Base-by-base conservation (phyloP, 768 basidiomycete species). In the Rhodotorula babjevae region DNA sequence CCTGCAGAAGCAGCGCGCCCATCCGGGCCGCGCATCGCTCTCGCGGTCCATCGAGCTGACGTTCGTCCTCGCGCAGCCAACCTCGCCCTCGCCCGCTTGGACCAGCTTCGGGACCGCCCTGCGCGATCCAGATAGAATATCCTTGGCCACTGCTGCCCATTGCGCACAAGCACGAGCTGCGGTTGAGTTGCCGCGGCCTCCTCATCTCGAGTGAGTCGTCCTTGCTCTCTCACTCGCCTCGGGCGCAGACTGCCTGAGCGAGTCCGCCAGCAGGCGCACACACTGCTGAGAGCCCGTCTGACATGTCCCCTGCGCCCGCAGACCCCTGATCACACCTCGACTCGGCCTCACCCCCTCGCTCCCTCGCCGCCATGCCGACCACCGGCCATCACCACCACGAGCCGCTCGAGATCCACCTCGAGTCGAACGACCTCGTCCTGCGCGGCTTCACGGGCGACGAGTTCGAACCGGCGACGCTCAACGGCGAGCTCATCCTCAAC, bases 401-500 rank as follows among this genome's bases (percentile, higher is more conserved):
- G 29, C 81, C 79, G 46, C 71, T 97, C 74, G 90, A 93, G 76
- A 89, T 98, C 77, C 78, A 87, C 65, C 86, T 96, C 66, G 87
- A 90, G 79, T 83, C 85, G 8, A 89, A 90, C 52, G 84, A 83
- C 76, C 82, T 96, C 73, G 84, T 85, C 64, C 85, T 97, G 78
- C 86, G 87, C 73, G 91, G 92, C 47, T 85, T 79, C 47, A 68
- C 75, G 1, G 77, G 77, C n/a, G 73, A 85, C 76, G 92, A 95
- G 74, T 67, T 50, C n/a, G 59, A 60, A 36, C 89, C 93, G 15
- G 87, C 88, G 15, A 82, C 87, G 25, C 87, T 97, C 74, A 88
- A 87, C 57, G 95, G 95, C 10, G 85, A 88, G 78, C 86, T 98
- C 77, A 85, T 88, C 16, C 84, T 98, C 75, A 85, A 88, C 80